Conservation (phyloP, 164 flowering plant species). For the Chimonanthus salicifolius region DNA sequence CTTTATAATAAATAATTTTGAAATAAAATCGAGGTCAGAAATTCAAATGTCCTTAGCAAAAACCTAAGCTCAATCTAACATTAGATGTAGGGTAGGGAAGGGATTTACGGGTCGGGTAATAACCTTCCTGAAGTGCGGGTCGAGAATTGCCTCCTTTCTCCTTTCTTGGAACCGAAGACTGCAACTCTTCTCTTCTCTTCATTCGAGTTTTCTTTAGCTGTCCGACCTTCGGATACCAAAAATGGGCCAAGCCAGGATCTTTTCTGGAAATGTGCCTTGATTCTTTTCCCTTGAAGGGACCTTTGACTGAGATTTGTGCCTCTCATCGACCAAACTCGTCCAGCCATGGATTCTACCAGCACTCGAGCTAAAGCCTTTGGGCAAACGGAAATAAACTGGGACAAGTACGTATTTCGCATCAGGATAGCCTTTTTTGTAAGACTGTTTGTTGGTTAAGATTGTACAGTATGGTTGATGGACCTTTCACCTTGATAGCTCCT, state of each 20-base stretch:
- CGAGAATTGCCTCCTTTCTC: no score
- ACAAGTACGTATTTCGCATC: constrained; percentile 39
- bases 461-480: neutral
- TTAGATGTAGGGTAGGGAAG: no score
- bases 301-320: neutral
- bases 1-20: no score
- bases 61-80: no score
- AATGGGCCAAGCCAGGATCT: neutral
- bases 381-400: constrained; percentile 83
- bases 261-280: neutral
- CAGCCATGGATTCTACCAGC: constrained; percentile 39
- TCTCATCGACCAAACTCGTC: neutral
- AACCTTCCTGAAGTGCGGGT: no score
- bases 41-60: no score
- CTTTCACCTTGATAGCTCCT: neutral
- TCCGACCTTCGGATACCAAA: neutral
- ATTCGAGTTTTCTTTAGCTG: no score
- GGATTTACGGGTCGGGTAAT: no score
- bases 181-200: no score
- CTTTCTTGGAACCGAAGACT: no score
- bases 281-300: neutral
- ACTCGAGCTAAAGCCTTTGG: constrained; percentile 39
- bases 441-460: neutral
- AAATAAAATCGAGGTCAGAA: no score
- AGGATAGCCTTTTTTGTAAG: neutral